Evolutionary conservation across 2,329 filamentous ascomycete species (phyloP).

Genomic region (Alternaria brassicicola): DNA sequence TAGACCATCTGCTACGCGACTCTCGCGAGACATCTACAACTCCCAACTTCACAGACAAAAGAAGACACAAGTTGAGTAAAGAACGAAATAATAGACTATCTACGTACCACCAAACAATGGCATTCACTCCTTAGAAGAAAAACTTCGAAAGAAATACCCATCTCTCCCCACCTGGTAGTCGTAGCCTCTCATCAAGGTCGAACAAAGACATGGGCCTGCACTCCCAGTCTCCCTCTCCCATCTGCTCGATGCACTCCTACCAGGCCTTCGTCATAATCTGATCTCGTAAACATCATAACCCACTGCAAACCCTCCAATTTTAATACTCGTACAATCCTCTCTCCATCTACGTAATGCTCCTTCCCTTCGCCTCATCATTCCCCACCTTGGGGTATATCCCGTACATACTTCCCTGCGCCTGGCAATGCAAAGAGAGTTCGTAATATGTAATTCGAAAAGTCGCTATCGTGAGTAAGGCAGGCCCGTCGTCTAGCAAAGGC

Average conservation of each 20-base stretch:
- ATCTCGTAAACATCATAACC: neutral
- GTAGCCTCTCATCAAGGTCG: neutral
- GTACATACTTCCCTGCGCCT: constrained; percentile 29
- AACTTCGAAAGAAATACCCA: neutral
- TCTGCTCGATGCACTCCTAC: neutral
- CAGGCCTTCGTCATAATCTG: neutral
- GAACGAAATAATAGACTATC: neutral
- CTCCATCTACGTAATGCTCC: constrained; percentile 6
- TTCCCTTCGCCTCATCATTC: neutral
- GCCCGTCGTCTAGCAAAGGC: neutral
- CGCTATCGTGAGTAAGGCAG: constrained; percentile 4
- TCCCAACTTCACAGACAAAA: no score
- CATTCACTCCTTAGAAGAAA: neutral
- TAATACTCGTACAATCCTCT: constrained; percentile 25
- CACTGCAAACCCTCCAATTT: constrained; percentile 11
- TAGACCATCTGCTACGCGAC: no score
- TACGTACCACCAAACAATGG: constrained; percentile 2
- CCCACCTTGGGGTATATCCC: constrained; percentile 11
- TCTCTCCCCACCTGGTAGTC: neutral
- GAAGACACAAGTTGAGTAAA: neutral
- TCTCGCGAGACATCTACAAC: no score
- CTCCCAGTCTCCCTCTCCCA: constrained; percentile 28
- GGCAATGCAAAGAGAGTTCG: constrained; percentile 38
- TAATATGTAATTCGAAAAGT: constrained; percentile 22
- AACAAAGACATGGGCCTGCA: constrained; percentile 36